phyloP scores from a whole-genome alignment of 495 filamentous ascomycete genomes.

The Aspergillus affinis region DNA sequence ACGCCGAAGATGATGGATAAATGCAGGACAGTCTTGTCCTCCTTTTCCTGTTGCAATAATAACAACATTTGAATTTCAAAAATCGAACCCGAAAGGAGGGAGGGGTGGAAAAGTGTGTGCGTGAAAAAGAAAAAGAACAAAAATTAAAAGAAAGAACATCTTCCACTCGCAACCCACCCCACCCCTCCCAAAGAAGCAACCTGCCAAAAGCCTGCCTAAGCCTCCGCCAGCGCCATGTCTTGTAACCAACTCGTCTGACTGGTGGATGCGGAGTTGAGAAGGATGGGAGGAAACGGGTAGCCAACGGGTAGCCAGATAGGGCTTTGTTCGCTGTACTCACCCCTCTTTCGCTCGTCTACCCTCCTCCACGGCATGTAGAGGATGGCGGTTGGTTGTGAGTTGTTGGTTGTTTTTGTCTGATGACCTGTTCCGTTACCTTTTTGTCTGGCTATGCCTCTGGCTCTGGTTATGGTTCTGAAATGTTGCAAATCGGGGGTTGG shows the following conservation, averaged over 20 bases:
- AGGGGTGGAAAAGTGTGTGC: too few species aligned
- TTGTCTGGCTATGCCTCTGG: too few species aligned
- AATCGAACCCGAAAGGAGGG: too few species aligned
- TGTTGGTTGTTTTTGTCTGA: too few species aligned
- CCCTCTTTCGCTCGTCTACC: not conserved
- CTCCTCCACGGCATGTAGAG: not conserved
- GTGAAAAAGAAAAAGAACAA: not conserved
- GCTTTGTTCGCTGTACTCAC: slow-evolving; percentile 14
- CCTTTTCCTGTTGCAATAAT: too few species aligned
- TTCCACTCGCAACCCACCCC: not conserved
- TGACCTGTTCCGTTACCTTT: too few species aligned
- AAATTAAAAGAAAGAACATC: not conserved
- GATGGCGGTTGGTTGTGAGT: not conserved
- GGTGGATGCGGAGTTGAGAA: slow-evolving; percentile 4
- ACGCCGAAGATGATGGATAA: too few species aligned
- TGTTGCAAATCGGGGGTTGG: too few species aligned
- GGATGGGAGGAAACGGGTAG: slow-evolving; percentile 9
- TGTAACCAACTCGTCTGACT: not conserved
- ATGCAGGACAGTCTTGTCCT: too few species aligned
- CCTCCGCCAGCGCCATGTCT: not conserved
- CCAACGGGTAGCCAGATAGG: slow-evolving; percentile 22
- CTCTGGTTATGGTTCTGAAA: too few species aligned
- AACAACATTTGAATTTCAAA: too few species aligned
- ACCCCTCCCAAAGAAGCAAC: not conserved
- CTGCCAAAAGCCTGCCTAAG: not conserved